Base-by-base conservation (phyloP, 441 rosid genomes). In the Erodium chrysanthum region DNA sequence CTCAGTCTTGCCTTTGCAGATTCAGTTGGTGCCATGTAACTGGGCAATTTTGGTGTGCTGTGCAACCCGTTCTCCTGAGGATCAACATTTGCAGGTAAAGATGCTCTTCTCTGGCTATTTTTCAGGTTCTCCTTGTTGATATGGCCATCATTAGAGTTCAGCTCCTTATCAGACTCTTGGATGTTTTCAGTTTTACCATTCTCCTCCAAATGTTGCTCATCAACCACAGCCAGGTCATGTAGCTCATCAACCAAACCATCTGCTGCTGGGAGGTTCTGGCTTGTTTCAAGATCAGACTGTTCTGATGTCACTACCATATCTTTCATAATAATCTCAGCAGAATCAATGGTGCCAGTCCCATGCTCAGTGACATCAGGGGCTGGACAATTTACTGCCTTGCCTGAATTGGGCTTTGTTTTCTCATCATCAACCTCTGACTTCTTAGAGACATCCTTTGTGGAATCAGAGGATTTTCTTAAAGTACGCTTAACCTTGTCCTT, bases 21-120 rank as follows among this genome's bases (percentile, higher is more conserved):
- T 77, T 79, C 82, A 70, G 96, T 92, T 6, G 90, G 89, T 31
- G 91, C 89, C 98, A 89, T 89, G 77, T 88, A 92, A 78, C 93
- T 85, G 7, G 93, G 98, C 68, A 79, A 70, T 78, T 81, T 86
- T 22, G 83, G 73, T 8, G 79, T 67, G 70, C 78, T 83, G 54
- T 74, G 87, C 20, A 71, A 37, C 29, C 74, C 85, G 21, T 79
- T 80, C 75, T 83, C 87, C 74, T 68, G 40, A 35, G 40, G 71
- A 72, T 83, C 89, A 72, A 81, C 65, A 58, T 83, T 83, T 54
- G 75, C 78, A 76, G 89, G 85, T 33, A 79, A 72, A 65, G 94
- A 84, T n/a, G 75, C 79, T 79, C 84, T 80, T 84, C 87, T 85
- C 63, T 83, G 79, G 66, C 73, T 84, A 66, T 68, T 69, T 65